Conservation (phyloP, 345 rosid species). For the Cochlearia excelsa region DNA sequence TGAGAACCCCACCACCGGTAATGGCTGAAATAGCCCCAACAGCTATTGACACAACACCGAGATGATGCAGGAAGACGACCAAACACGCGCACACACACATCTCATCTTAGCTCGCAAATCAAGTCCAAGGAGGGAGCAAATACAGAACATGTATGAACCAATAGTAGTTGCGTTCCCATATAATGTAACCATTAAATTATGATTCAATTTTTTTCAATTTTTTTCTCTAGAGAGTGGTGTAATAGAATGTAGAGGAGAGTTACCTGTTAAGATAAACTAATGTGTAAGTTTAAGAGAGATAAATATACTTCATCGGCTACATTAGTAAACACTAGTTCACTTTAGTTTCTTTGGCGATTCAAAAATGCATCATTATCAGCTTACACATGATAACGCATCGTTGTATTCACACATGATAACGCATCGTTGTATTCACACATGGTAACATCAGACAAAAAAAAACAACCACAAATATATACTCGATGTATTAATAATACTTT, state of each 20-base stretch:
- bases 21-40: conserved; percentile 41
- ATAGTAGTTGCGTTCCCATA: conserved; percentile 32
- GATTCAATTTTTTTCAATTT: not conserved
- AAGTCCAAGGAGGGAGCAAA: conserved; percentile 21
- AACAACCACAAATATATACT: conserved; percentile 20
- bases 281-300: conserved; percentile 15
- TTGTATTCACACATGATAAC: no score
- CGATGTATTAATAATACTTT: conserved; percentile 22
- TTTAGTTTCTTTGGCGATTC: conserved; percentile 25
- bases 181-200: conserved; percentile 33
- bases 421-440: no score
- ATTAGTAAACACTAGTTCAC: conserved; percentile 16
- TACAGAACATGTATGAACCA: conserved; percentile 27
- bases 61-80: conserved; percentile 34
- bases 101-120: conserved; percentile 2
- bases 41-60: conserved; percentile 36
- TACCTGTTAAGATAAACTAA: conserved; percentile 15
- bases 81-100: not conserved
- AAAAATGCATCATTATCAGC: conserved; percentile 14
- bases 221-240: conserved; percentile 12
- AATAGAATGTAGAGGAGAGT: conserved; percentile 22
- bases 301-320: conserved; percentile 24
- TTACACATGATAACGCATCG: no score
- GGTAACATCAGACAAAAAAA: not conserved
- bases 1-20: conserved; percentile 49